Percentiles rank a stretch among this genome's conserved stretches.
phyloP scores from a whole-genome alignment of 345 rosid genomes.

The Lagerstroemia speciosa region DNA sequence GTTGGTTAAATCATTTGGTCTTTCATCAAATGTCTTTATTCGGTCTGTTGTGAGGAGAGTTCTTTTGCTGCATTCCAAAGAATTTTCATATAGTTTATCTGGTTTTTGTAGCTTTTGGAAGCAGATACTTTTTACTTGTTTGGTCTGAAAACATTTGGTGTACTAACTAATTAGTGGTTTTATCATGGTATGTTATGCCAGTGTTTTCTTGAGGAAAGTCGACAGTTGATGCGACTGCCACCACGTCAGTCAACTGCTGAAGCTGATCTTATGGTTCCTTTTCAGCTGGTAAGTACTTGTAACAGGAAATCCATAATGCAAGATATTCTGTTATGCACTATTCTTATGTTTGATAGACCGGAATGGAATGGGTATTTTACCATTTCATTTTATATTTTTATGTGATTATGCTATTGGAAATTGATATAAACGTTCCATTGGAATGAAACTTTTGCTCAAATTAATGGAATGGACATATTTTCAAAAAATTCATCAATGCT shows the following conservation, averaged over 20 bases:
- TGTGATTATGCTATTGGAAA: too few relatives aligned
- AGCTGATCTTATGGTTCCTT: slow-evolving; percentile 96
- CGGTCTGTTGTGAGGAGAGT: not conserved
- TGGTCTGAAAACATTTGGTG: not conserved
- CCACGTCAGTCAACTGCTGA: slow-evolving; percentile 96
- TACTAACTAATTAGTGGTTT: not conserved
- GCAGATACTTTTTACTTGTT: not conserved
- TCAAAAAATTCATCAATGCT: too few relatives aligned
- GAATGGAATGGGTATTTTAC: too few relatives aligned
- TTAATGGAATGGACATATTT: too few relatives aligned
- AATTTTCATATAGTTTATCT: not conserved
- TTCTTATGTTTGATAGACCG: too few relatives aligned
- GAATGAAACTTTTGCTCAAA: not conserved
- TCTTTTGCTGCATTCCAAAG: not conserved
- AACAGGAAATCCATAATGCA: not conserved
- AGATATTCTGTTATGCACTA: not conserved
- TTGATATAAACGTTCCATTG: not conserved
- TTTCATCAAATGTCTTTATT: not conserved
- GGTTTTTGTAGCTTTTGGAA: not conserved
- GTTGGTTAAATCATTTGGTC: not conserved
- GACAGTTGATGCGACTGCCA: slow-evolving; percentile 87
- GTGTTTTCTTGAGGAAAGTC: slow-evolving; percentile 98
- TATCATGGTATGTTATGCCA: slow-evolving; percentile 22
- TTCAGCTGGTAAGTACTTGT: slow-evolving; percentile 65
- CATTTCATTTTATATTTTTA: not conserved